A percentile compares a stretch with the other conserved stretches of the same genome.
These are phyloP conservation scores for Rubia yunnanensis DNA, from an alignment of 257 asterid species.

Conservation along the genomic window DNA sequence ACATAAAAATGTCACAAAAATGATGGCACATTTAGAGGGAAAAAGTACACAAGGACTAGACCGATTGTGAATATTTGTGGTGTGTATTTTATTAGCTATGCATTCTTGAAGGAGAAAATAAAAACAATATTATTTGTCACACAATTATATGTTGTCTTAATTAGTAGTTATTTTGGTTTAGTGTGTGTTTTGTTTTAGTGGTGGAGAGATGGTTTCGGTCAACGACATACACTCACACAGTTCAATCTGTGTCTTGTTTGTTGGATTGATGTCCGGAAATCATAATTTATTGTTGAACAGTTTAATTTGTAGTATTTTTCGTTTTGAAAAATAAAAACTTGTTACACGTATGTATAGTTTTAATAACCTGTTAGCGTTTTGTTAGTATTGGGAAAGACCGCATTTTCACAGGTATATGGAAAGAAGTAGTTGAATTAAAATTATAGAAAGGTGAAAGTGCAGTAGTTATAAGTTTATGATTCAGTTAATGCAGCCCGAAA, in stretches of 20 bases:
- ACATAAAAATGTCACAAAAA: conserved; percentile 8
- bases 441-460: too few relatives aligned
- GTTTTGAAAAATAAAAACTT: too few relatives aligned
- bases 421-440: too few relatives aligned
- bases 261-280: not conserved
- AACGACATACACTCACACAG: conserved; percentile 2
- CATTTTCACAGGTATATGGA: too few relatives aligned
- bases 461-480: too few relatives aligned
- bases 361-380: too few relatives aligned
- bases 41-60: conserved; percentile 10
- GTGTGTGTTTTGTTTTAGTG: conserved; percentile 10
- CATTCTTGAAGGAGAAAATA: conserved; percentile 5
- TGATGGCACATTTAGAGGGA: conserved; percentile 20
- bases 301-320: not conserved
- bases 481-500: too few relatives aligned
- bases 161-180: not conserved
- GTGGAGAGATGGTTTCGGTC: conserved; percentile 29
- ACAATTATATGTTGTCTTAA: not conserved
- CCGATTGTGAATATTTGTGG: conserved; percentile 19
- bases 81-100: conserved; percentile 2
- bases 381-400: too few relatives aligned
- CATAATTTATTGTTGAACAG: not conserved
- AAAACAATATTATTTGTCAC: too few relatives aligned
- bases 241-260: not conserved
- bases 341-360: too few relatives aligned